Conservation (phyloP, 2,329 filamentous ascomycete species). For the Teratosphaeria zuluensis region DNA sequence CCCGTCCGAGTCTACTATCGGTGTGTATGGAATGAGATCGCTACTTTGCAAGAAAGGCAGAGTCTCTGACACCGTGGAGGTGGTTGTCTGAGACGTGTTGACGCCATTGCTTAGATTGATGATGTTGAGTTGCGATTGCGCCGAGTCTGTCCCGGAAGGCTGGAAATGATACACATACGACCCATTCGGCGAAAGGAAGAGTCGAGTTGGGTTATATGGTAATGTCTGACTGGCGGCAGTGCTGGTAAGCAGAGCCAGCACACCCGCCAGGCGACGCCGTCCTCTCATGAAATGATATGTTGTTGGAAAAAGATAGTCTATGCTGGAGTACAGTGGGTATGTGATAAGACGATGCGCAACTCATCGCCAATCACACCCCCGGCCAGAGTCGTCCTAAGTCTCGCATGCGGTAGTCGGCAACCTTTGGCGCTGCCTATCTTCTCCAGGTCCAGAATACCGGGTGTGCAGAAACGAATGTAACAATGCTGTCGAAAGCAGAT, state of each 20-base stretch:
- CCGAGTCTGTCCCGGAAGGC: constrained; percentile 29
- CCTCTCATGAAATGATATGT: not conserved
- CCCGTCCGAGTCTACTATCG: constrained; percentile 55
- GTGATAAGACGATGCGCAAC: not conserved
- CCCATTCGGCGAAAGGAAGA: constrained; percentile 48
- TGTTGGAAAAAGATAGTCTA: not conserved
- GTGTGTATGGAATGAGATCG: constrained; percentile 51
- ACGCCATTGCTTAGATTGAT: constrained; percentile 57
- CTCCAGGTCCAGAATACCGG: not conserved
- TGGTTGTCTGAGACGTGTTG: constrained; percentile 34
- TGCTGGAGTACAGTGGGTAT: not conserved
- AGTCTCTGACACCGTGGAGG: constrained; percentile 42
- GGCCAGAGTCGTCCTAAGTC: not conserved
- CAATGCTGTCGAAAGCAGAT: not conserved
- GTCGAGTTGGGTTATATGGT: constrained; percentile 68
- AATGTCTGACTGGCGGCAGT: constrained; percentile 29
- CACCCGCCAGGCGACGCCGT: constrained; percentile 7
- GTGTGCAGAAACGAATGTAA: not conserved
- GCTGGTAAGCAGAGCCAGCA: constrained; percentile 16
- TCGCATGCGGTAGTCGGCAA: not conserved
- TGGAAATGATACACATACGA: constrained; percentile 62
- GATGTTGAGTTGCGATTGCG: constrained; percentile 28
- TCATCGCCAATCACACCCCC: not conserved
- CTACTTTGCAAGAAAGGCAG: constrained; percentile 54
- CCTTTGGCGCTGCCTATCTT: not conserved